Evolutionary conservation across 768 basidiomycete genomes (phyloP).

Genomic region (Omphalotus guepiniiformis): DNA sequence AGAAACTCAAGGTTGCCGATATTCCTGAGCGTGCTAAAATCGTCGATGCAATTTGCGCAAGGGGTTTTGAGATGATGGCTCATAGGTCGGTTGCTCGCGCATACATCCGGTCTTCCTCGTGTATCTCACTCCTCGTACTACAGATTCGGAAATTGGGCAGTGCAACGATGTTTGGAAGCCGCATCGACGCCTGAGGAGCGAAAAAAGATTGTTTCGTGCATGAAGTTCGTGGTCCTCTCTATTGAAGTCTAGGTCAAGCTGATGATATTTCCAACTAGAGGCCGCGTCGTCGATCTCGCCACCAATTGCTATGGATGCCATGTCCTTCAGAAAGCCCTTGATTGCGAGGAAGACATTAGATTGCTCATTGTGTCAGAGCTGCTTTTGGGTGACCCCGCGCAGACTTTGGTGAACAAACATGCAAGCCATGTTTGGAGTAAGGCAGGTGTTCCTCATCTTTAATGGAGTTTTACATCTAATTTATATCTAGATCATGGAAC

Average conservation of each 20-base stretch:
- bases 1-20: slow-evolving; percentile 86
- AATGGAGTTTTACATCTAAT: slow-evolving; percentile 8
- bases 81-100: slow-evolving; percentile 45
- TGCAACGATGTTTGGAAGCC: slow-evolving; percentile 82
- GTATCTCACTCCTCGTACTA: slow-evolving; percentile 7
- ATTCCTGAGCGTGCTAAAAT: slow-evolving; percentile 74
- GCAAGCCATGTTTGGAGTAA: slow-evolving; percentile 93
- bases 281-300: slow-evolving; percentile 80
- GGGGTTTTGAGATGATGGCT: slow-evolving; percentile 92
- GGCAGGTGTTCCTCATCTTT: slow-evolving; percentile 32
- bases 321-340: slow-evolving; percentile 84
- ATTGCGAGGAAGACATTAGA: slow-evolving; percentile 86
- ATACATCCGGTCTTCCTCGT: not conserved
- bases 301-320: slow-evolving; percentile 90
- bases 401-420: slow-evolving; percentile 87
- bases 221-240: slow-evolving; percentile 51
- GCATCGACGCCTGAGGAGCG: slow-evolving; percentile 71
- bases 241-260: slow-evolving; percentile 8
- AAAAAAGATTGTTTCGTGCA: slow-evolving; percentile 79
- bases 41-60: slow-evolving; percentile 79
- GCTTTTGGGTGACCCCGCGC: slow-evolving; percentile 77
- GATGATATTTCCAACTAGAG: slow-evolving; percentile 36
- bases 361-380: slow-evolving; percentile 82
- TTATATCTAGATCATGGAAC: slow-evolving; percentile 73
- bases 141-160: slow-evolving; percentile 92